Evolutionary conservation across 768 basidiomycete species (phyloP).

Genomic region (Naematelia encephala): DNA sequence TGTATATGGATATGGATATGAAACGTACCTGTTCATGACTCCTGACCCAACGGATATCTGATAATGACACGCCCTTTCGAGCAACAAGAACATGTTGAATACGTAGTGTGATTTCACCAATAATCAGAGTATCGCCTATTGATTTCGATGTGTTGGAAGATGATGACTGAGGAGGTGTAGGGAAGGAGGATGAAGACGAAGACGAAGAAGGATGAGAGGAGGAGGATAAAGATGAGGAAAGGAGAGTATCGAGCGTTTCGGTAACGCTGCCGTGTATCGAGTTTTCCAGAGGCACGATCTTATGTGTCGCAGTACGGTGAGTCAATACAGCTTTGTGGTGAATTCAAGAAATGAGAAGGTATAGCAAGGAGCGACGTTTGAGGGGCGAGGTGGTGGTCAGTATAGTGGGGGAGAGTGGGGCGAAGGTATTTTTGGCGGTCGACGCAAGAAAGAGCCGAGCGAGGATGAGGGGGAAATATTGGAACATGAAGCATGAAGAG

Average conservation of each 20-base stretch:
- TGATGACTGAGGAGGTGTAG: neutral
- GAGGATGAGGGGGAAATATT: too few species aligned
- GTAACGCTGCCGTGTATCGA: slow-evolving; percentile 46
- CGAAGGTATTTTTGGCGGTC: too few species aligned
- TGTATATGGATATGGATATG: neutral
- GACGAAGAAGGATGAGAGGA: neutral
- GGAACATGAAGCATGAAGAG: too few species aligned
- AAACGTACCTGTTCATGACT: slow-evolving; percentile 48
- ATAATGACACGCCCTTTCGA: slow-evolving; percentile 23
- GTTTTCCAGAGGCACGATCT: slow-evolving; percentile 46
- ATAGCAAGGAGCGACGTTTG: too few species aligned
- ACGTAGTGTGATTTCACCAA: slow-evolving; percentile 27
- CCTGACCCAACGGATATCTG: slow-evolving; percentile 41
- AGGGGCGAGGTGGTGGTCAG: too few species aligned
- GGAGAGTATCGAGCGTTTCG: slow-evolving; percentile 40
- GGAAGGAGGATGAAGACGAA: neutral
- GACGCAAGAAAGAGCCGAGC: too few species aligned
- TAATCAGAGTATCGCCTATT: slow-evolving; percentile 15
- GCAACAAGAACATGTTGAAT: slow-evolving; percentile 45
- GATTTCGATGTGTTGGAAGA: neutral
- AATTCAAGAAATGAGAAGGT: too few species aligned
- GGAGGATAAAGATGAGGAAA: slow-evolving; percentile 6
- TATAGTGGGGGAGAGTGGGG: too few species aligned
- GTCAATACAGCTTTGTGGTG: neutral
- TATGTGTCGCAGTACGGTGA: neutral